A percentile compares a stretch with the other conserved stretches of the same genome.
phyloP scores from a whole-genome alignment of 352 stramenopile species.

The Globisporangium spiculum region DNA sequence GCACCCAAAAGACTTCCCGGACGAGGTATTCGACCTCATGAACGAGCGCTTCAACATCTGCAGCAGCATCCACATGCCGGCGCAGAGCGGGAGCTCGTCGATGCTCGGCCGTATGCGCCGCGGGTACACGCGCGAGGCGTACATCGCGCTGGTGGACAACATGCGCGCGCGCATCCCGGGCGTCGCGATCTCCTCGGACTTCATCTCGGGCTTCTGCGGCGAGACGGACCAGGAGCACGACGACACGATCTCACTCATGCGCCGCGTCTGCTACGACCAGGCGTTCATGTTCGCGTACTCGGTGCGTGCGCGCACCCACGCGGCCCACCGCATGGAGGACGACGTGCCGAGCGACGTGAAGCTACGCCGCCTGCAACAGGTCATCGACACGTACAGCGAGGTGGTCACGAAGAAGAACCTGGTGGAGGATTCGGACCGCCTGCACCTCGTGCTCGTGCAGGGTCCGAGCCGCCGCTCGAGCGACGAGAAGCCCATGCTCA shows the following conservation, averaged over 20 bases:
- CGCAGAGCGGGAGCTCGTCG: conserved; percentile 93
- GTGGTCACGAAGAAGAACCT: conserved; percentile 91
- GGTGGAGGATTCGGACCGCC: conserved; percentile 88
- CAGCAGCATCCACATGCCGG: conserved; percentile 97
- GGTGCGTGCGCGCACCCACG: conserved; percentile 95
- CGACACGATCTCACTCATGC: conserved; percentile 90
- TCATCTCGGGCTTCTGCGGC: conserved; percentile 98
- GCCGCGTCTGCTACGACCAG: conserved; percentile 92
- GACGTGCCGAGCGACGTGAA: conserved; percentile 95
- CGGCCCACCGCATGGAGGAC: conserved; percentile 93
- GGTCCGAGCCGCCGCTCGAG: conserved; percentile 85
- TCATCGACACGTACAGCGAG: conserved; percentile 94
- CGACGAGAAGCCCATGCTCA: conserved; percentile 71
- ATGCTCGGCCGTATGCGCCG: conserved; percentile 93
- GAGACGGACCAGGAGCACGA: conserved; percentile 97
- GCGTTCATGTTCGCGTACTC: conserved; percentile 99
- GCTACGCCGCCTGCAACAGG: conserved; percentile 91
- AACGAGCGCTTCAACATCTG: conserved; percentile 95
- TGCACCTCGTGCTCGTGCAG: conserved; percentile 96
- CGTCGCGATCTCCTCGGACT: conserved; percentile 92
- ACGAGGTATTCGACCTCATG: conserved; percentile 89
- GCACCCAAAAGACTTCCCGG: conserved; percentile 99
- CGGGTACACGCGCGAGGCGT: conserved; percentile 97
- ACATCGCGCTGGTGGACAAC: conserved; percentile 93
- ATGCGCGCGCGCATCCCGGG: conserved; percentile 84